phyloP scores from a whole-genome alignment of 2,329 filamentous ascomycete species.

The Knufia fluminis region DNA sequence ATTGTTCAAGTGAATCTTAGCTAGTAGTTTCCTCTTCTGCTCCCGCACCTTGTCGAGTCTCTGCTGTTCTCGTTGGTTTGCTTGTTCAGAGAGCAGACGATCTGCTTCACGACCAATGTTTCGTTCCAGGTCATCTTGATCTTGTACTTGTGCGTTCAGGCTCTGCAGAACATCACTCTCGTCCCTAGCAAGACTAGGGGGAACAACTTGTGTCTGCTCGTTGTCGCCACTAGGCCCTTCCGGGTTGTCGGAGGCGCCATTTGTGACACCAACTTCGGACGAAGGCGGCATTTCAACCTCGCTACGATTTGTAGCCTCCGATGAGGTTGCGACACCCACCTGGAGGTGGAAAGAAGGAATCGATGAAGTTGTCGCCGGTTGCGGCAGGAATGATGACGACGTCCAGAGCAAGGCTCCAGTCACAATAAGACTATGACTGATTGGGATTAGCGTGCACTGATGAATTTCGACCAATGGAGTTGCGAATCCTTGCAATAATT shows the following conservation, averaged over 20 bases:
- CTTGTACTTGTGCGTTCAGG: slow-evolving; percentile 60
- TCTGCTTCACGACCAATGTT: slow-evolving; percentile 66
- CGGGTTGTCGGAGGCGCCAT: background rate
- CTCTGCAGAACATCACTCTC: slow-evolving; percentile 53
- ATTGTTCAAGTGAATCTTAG: slow-evolving; percentile 53
- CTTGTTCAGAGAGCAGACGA: slow-evolving; percentile 51
- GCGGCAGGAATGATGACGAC: background rate
- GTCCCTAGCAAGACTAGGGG: slow-evolving; percentile 1
- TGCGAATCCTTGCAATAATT: background rate
- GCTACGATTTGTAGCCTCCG: background rate
- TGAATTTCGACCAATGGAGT: background rate
- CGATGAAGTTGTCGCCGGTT: background rate
- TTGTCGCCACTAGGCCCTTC: background rate
- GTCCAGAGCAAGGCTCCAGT: background rate
- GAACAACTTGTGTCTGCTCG: background rate
- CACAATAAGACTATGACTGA: background rate
- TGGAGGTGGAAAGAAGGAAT: background rate
- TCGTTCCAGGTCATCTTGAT: slow-evolving; percentile 83
- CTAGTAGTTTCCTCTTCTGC: slow-evolving; percentile 51
- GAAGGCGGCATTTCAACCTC: background rate
- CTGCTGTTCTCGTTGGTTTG: slow-evolving; percentile 54
- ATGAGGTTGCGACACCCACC: background rate
- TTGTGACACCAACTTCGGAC: background rate
- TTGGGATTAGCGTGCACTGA: background rate
- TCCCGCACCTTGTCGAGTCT: slow-evolving; percentile 48